phyloP scores from a whole-genome alignment of 345 rosid species.

The Eucalyptus coolabah region DNA sequence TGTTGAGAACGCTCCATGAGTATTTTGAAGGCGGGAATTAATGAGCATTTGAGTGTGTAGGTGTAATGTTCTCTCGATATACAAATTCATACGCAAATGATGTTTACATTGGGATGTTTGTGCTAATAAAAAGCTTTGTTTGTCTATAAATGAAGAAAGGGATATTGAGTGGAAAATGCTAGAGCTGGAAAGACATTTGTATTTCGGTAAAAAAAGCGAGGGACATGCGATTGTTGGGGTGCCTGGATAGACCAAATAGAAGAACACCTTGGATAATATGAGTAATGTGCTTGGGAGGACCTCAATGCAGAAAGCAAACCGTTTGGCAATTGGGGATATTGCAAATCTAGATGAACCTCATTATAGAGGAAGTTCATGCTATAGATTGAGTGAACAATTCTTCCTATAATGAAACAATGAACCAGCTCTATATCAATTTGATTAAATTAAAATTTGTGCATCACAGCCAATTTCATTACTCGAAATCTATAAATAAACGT shows the following conservation, averaged over 20 bases:
- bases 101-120: neutral
- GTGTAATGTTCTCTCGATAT: neutral
- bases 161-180: neutral
- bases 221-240: neutral
- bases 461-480: too few relatives aligned
- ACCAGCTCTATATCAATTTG: neutral
- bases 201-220: neutral
- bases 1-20: constrained; percentile 4
- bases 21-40: neutral
- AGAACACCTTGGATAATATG: neutral
- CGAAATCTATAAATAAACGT: neutral
- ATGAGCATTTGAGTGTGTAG: neutral
- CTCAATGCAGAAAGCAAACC: neutral
- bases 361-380: neutral
- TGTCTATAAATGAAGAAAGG: neutral
- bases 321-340: neutral
- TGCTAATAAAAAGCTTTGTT: neutral
- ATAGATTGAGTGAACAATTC: neutral
- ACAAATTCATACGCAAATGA: neutral
- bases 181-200: neutral
- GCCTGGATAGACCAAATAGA: too few relatives aligned
- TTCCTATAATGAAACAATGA: neutral
- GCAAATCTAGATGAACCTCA: neutral
- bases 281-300: neutral
- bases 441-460: neutral